phyloP scores from a whole-genome alignment of 169 alveolate species.

The Cryptosporidium meleagridis region DNA sequence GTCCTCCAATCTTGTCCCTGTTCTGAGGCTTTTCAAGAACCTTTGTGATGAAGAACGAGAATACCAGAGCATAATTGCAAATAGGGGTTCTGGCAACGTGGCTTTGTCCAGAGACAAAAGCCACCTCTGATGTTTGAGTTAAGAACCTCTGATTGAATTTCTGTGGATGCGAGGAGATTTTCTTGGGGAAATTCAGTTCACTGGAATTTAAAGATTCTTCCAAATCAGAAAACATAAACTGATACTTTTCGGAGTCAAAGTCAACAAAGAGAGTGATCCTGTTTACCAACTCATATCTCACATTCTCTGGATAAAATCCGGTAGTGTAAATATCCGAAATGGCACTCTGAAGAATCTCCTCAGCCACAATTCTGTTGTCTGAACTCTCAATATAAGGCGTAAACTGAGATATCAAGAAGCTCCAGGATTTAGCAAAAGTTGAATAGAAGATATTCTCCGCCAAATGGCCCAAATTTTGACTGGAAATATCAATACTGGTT shows the following conservation, averaged over 20 bases:
- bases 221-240: background rate
- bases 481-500: background rate
- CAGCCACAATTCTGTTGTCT: background rate
- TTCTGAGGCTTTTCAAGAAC: conserved; percentile 20
- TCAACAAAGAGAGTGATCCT: conserved; percentile 10
- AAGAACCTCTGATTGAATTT: conserved; percentile 4
- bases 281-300: conserved; percentile 25
- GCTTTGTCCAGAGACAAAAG: background rate
- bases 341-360: conserved; percentile 3
- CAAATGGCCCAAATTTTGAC: background rate
- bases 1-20: background rate
- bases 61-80: conserved; percentile 9
- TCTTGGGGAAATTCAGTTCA: background rate
- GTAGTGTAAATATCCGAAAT: conserved; percentile 1
- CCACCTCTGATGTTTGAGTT: conserved; percentile 17
- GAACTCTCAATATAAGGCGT: background rate
- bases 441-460: background rate
- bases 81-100: conserved; percentile 19
- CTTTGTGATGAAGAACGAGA: background rate
- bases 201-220: background rate
- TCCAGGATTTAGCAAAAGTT: background rate
- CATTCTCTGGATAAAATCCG: conserved; percentile 19
- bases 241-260: background rate
- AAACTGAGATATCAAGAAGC: conserved; percentile 12
- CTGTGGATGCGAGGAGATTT: background rate